phyloP scores from a whole-genome alignment of 164 flowering plant genomes.

The Tetrastigma voinierianum region DNA sequence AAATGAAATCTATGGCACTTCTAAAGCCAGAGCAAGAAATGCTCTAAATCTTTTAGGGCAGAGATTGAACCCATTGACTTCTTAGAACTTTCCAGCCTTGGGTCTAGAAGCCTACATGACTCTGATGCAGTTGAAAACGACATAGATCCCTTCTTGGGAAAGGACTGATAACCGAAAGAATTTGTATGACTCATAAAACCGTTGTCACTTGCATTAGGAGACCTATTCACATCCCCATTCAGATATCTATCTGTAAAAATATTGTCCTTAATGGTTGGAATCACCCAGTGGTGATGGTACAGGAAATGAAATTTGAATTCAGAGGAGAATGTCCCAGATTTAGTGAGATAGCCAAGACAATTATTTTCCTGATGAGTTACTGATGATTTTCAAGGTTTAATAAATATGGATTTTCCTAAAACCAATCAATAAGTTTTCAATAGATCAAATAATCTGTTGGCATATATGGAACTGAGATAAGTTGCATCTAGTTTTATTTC shows the following conservation, averaged over 20 bases:
- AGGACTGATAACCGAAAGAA: conserved; percentile 45
- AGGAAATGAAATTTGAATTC: neutral
- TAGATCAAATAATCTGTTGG: neutral
- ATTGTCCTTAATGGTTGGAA: conserved; percentile 14
- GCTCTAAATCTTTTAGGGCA: conserved; percentile 48
- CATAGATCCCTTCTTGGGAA: conserved; percentile 44
- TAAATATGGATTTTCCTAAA: no score
- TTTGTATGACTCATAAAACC: conserved; percentile 40
- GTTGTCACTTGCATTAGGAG: conserved; percentile 42
- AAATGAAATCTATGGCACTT: neutral
- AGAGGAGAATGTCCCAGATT: neutral
- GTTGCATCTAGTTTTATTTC: neutral
- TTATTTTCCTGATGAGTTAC: no score
- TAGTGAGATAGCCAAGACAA: neutral
- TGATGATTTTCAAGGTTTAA: no score
- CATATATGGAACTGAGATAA: neutral
- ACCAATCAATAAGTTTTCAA: neutral
- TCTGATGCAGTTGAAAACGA: conserved; percentile 45
- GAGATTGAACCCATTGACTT: conserved; percentile 44
- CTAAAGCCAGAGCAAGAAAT: neutral
- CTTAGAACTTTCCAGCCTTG: conserved; percentile 57
- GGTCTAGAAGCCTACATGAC: conserved; percentile 46
- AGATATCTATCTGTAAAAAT: conserved; percentile 66
- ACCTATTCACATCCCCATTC: conserved; percentile 49
- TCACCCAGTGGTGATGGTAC: neutral